Percentiles rank a stretch among this genome's conserved stretches.
phyloP scores from a whole-genome alignment of 2,329 filamentous ascomycete genomes.

The Epicoccum sorghinum region DNA sequence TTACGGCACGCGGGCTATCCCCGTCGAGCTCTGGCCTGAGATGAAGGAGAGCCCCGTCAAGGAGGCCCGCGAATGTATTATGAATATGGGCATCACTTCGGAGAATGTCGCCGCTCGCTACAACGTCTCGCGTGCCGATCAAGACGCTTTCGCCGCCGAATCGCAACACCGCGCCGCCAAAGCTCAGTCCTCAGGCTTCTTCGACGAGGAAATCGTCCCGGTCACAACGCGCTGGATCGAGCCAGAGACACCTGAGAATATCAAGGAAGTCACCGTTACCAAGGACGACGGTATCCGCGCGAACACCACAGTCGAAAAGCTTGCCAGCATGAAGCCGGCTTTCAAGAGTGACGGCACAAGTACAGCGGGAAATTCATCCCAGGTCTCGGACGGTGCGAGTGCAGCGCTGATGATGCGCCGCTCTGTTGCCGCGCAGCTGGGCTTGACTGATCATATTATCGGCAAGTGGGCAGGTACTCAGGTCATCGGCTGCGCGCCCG shows the following conservation, averaged over 20 bases:
- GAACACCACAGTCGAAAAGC: conserved; percentile 69
- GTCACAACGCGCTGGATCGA: conserved; percentile 74
- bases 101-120: conserved; percentile 88
- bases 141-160: conserved; percentile 80
- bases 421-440: conserved; percentile 76
- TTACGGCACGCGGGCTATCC: conserved; percentile 85
- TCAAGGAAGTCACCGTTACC: conserved; percentile 69
- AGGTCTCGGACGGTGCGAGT: conserved; percentile 87
- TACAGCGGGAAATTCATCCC: conserved; percentile 84
- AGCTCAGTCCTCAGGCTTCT: conserved; percentile 72
- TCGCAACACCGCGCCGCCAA: conserved; percentile 75
- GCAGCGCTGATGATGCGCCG: conserved; percentile 84
- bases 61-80: conserved; percentile 83
- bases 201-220: conserved; percentile 79
- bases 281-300: conserved; percentile 84
- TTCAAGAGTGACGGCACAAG: conserved; percentile 76
- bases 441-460: conserved; percentile 71
- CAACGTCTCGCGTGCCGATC: conserved; percentile 72
- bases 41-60: conserved; percentile 68
- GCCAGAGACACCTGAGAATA: conserved; percentile 58
- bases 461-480: conserved; percentile 82
- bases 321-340: conserved; percentile 82
- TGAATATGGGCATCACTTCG: conserved; percentile 90
- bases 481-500: conserved; percentile 78
- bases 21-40: conserved; percentile 77